A percentile compares a stretch with the other conserved stretches of the same genome.
phyloP scores from a whole-genome alignment of 2,329 filamentous ascomycete genomes.

The Monosporascus sp. region DNA sequence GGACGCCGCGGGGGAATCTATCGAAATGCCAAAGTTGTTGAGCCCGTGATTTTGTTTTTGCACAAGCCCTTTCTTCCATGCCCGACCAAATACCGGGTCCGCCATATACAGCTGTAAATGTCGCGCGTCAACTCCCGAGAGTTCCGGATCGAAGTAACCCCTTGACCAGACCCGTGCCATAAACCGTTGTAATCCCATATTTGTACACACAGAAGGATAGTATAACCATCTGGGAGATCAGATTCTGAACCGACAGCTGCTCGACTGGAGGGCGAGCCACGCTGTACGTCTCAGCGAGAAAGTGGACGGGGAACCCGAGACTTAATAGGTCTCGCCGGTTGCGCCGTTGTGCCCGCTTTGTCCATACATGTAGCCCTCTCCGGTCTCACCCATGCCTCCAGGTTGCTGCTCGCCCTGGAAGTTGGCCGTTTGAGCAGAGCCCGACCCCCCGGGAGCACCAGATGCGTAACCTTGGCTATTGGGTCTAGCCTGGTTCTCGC shows the following conservation, averaged over 20 bases:
- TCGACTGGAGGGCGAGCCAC: constrained; percentile 2
- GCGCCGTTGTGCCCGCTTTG: constrained; percentile 55
- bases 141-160: constrained; percentile 8
- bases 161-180: constrained; percentile 12
- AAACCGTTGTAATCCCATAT: constrained; percentile 18
- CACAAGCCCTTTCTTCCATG: constrained; percentile 14
- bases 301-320: constrained; percentile 11
- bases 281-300: not conserved
- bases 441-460: constrained; percentile 35
- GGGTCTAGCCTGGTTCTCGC: constrained; percentile 48
- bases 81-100: constrained; percentile 12
- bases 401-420: constrained; percentile 41
- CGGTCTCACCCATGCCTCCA: constrained; percentile 38
- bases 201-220: constrained; percentile 29
- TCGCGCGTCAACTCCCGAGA: constrained; percentile 8
- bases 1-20: constrained; percentile 25
- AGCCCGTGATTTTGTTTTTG: constrained; percentile 16
- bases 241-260: constrained; percentile 4
- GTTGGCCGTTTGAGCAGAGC: constrained; percentile 5
- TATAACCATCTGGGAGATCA: constrained; percentile 14
- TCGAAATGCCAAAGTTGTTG: constrained; percentile 19
- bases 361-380: constrained; percentile 47
- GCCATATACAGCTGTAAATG: constrained; percentile 23
- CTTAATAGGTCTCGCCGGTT: constrained; percentile 48
- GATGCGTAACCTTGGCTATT: constrained; percentile 47